Evolutionary conservation across 148 eudicot genomes (phyloP).

Genomic region (Cornus suecica): DNA sequence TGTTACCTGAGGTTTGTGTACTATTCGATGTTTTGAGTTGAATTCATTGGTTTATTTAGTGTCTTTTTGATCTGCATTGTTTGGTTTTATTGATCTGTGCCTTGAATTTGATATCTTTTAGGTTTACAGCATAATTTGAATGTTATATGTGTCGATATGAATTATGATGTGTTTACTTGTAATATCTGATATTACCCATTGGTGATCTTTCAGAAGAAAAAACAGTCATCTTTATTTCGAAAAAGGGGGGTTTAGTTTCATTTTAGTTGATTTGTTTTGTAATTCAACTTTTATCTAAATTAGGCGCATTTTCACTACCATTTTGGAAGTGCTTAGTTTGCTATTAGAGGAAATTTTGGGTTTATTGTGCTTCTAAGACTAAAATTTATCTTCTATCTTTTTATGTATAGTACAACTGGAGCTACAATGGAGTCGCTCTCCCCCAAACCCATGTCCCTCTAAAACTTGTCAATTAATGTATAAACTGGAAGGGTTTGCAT

Average conservation of each 20-base stretch:
- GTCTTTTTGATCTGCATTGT: background rate
- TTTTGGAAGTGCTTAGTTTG: background rate
- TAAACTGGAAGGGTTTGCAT: background rate
- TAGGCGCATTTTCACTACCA: background rate
- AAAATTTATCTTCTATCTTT: too few species aligned
- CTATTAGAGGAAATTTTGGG: too few species aligned
- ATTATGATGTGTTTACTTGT: background rate
- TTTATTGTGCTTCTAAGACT: too few species aligned
- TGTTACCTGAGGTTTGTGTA: constrained; percentile 55
- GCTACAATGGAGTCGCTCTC: too few species aligned
- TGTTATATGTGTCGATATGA: background rate
- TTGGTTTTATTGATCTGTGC: background rate
- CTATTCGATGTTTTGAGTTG: background rate
- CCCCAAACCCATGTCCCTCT: too few species aligned
- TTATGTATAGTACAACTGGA: too few species aligned
- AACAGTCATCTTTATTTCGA: background rate
- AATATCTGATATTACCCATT: background rate
- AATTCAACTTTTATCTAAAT: background rate
- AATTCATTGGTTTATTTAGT: background rate
- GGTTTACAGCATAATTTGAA: background rate
- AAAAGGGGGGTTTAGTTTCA: background rate
- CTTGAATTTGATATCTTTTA: background rate
- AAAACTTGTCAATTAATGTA: background rate
- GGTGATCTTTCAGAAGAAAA: too few species aligned
- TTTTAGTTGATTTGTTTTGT: background rate